phyloP scores from a whole-genome alignment of 306 rosid genomes.

The Dryas octopetala region DNA sequence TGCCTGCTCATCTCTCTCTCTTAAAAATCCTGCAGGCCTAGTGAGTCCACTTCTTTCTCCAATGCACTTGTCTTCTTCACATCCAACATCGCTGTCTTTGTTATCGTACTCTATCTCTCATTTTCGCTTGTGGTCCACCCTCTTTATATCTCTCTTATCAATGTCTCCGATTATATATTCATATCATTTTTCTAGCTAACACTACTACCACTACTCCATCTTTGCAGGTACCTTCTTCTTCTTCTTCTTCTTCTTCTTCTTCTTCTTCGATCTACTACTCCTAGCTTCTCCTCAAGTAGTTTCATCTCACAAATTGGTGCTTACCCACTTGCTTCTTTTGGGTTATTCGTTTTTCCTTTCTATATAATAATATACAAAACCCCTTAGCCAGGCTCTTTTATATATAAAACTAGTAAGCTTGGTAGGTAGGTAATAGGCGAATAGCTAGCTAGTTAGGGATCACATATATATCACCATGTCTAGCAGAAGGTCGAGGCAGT shows the following conservation, averaged over 20 bases:
- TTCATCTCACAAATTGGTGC: background rate
- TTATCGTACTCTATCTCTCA: constrained; percentile 39
- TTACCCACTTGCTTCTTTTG: constrained; percentile 6
- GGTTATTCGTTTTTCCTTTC: background rate
- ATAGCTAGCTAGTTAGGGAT: background rate
- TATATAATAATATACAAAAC: background rate
- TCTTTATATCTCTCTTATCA: constrained; percentile 72
- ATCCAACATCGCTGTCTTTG: constrained; percentile 67
- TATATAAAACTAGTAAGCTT: background rate
- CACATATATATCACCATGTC: constrained; percentile 45
- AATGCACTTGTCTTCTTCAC: constrained; percentile 71
- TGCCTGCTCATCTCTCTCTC: constrained; percentile 25
- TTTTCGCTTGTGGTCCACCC: constrained; percentile 61
- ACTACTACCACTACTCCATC: too few relatives aligned
- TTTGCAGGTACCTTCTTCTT: background rate
- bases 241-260: background rate
- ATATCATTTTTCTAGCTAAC: background rate
- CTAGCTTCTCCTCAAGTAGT: background rate
- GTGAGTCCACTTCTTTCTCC: constrained; percentile 52
- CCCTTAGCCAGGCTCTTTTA: background rate
- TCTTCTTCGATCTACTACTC: background rate
- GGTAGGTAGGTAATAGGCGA: background rate
- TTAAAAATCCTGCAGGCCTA: constrained; percentile 35
- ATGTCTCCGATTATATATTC: constrained; percentile 34
- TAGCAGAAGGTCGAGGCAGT: constrained; percentile 89